Conservation (phyloP, 768 basidiomycete genomes). For the Boletus coccyginus region DNA sequence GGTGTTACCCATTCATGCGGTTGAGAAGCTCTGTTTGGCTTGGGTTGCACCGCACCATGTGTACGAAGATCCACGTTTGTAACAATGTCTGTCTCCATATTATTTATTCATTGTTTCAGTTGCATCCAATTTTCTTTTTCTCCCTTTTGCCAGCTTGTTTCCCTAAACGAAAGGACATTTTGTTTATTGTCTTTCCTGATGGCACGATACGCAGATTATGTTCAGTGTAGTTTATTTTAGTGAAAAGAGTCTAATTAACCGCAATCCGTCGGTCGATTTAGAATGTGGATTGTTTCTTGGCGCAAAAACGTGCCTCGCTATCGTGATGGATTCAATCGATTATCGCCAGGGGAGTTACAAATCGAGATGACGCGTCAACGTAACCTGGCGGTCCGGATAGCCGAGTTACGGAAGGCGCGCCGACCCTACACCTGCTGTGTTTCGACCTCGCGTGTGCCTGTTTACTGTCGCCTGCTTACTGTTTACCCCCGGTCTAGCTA, state of each 20-base stretch:
- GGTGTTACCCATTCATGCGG: conserved; percentile 5
- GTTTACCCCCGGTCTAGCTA: too few relatives aligned
- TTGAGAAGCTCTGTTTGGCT: conserved; percentile 5
- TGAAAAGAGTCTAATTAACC: conserved; percentile 17
- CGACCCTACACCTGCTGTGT: too few relatives aligned
- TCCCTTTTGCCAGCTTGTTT: background rate
- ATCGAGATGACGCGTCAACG: background rate
- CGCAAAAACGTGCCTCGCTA: background rate
- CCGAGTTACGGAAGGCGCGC: too few relatives aligned
- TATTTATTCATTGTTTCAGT: conserved; percentile 18
- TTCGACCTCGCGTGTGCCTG: too few relatives aligned
- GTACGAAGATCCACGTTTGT: background rate
- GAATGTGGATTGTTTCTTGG: background rate
- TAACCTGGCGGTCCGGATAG: too few relatives aligned
- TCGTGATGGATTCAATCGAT: background rate
- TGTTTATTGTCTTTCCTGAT: conserved; percentile 2
- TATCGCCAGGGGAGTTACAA: background rate
- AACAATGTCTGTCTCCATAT: background rate
- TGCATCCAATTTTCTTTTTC: background rate
- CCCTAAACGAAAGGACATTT: background rate
- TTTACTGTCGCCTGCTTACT: too few relatives aligned
- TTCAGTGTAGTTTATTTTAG: conserved; percentile 27
- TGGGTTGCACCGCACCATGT: conserved; percentile 4
- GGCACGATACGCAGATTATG: conserved; percentile 15
- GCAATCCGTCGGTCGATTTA: background rate